Percentiles rank a stretch among this genome's conserved stretches.
These are phyloP conservation scores for Sphagnum fallax DNA, from an alignment of 228 moss, liverwort and hornwort species.

Conservation along the genomic window DNA sequence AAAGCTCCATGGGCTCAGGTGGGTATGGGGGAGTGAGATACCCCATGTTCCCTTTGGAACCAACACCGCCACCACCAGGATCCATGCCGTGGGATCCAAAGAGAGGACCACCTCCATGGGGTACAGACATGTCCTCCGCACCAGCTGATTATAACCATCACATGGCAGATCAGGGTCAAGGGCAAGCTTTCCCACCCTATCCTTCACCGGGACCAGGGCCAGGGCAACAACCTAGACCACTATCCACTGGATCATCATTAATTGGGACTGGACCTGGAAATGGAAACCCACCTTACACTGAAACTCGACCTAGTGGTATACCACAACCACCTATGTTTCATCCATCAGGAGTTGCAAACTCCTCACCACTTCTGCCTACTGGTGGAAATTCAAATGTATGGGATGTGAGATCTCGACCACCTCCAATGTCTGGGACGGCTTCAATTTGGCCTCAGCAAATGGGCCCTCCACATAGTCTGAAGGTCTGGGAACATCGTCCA, in stretches of 20 bases:
- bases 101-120: background rate
- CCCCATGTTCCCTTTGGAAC: background rate
- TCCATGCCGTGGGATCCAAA: background rate
- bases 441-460: background rate
- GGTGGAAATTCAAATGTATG: background rate
- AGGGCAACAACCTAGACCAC: background rate
- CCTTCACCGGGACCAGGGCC: background rate
- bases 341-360: no score
- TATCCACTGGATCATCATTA: background rate
- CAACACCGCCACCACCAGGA: background rate
- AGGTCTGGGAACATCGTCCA: background rate
- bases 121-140: background rate
- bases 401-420: background rate
- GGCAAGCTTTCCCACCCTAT: conserved; percentile 1
- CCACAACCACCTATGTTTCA: background rate
- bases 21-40: background rate
- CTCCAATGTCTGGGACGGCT: background rate
- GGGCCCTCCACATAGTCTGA: background rate
- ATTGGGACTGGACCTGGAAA: background rate
- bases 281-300: background rate
- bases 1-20: background rate
- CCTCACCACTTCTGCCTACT: background rate
- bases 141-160: conserved; percentile 2
- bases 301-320: background rate
- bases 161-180: background rate